Percentiles rank a stretch among this genome's conserved stretches.
Conservation (phyloP, 2,329 filamentous ascomycete species). For the Coleophoma cylindrospora region DNA sequence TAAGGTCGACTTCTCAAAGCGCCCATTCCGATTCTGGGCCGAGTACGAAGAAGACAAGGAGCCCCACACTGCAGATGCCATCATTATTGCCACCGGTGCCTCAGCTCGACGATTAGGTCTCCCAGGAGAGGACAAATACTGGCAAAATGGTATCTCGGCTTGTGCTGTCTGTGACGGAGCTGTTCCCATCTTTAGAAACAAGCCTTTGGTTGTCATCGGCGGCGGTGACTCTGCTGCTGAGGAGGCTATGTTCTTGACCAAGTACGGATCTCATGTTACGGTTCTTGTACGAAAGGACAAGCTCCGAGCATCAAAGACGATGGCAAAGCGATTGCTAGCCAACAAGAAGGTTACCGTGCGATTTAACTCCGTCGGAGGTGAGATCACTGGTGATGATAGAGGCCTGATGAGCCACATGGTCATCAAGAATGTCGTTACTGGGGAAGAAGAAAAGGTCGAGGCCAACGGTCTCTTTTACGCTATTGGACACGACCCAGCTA, state of each 20-base stretch:
- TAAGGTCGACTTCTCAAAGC: constrained; percentile 75
- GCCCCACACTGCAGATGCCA: constrained; percentile 80
- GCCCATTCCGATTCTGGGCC: constrained; percentile 90
- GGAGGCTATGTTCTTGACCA: constrained; percentile 95
- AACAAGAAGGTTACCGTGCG: constrained; percentile 88
- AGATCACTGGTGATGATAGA: constrained; percentile 80
- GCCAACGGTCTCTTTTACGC: constrained; percentile 97
- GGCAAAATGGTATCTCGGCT: constrained; percentile 94
- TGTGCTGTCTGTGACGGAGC: constrained; percentile 98
- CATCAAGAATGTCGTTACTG: constrained; percentile 73
- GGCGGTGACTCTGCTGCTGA: constrained; percentile 96
- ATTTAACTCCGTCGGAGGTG: constrained; percentile 76
- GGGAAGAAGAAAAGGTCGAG: constrained; percentile 75
- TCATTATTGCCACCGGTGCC: constrained; percentile 94
- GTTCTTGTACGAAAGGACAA: constrained; percentile 86
- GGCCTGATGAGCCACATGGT: constrained; percentile 85
- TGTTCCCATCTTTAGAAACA: constrained; percentile 94
- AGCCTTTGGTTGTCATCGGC: constrained; percentile 91
- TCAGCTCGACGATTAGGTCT: constrained; percentile 82
- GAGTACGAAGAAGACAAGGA: constrained; percentile 79
- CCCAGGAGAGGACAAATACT: constrained; percentile 88
- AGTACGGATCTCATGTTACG: constrained; percentile 93
- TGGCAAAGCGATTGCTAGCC: constrained; percentile 76
- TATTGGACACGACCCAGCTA: constrained; percentile 94
- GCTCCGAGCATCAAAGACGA: constrained; percentile 84